These are phyloP conservation scores for Aspergillus carlsbadensis DNA, from an alignment of 495 filamentous ascomycete species.

Conservation along the genomic window DNA sequence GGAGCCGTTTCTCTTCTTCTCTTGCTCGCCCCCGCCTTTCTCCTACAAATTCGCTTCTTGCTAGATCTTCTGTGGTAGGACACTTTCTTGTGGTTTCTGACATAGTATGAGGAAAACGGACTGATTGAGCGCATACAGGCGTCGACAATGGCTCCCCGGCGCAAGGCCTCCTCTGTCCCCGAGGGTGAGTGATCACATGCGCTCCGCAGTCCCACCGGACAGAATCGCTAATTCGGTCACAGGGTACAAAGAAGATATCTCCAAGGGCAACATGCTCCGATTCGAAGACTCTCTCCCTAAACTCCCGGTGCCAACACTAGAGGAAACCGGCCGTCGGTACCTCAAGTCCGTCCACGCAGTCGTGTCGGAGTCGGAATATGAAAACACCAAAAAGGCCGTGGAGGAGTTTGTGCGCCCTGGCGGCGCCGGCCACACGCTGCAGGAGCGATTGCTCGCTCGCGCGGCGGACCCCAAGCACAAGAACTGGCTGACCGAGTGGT, in stretches of 20 bases:
- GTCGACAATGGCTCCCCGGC: constrained; percentile 42
- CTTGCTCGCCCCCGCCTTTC: constrained; percentile 42
- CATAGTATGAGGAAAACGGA: neutral
- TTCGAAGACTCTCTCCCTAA: constrained; percentile 94
- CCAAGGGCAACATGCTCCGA: constrained; percentile 89
- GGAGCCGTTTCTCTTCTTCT: constrained; percentile 44
- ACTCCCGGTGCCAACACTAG: constrained; percentile 87
- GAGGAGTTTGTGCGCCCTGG: constrained; percentile 79
- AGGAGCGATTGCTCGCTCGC: constrained; percentile 81
- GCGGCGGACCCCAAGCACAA: constrained; percentile 79
- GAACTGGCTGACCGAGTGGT: constrained; percentile 98
- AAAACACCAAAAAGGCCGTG: constrained; percentile 76
- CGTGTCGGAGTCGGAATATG: constrained; percentile 69
- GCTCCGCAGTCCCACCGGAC: neutral
- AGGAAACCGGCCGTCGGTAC: constrained; percentile 90
- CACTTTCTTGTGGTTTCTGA: constrained; percentile 2
- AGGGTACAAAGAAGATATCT: constrained; percentile 92
- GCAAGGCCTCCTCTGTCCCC: constrained; percentile 47
- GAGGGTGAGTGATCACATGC: constrained; percentile 45
- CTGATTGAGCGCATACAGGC: constrained; percentile 25
- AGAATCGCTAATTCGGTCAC: constrained; percentile 1
- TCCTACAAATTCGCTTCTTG: constrained; percentile 37
- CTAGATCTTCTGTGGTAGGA: constrained; percentile 37
- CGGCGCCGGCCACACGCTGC: constrained; percentile 78
- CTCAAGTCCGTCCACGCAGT: constrained; percentile 88